Conservation (phyloP, 1,284 basidiomycete genomes). For the Grifola frondosa region DNA sequence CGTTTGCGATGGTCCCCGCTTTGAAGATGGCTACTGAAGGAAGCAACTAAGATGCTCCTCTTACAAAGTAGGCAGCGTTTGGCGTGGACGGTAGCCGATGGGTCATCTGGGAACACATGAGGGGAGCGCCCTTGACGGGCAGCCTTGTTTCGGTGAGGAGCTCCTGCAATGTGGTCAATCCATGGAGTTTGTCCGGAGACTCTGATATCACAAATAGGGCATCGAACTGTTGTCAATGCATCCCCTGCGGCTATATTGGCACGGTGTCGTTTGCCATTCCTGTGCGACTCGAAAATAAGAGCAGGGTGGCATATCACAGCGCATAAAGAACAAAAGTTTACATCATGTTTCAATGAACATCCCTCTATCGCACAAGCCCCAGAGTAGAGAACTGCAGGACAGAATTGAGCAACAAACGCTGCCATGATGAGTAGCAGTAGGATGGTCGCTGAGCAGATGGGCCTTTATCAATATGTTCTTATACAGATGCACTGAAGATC, state of each 20-base stretch:
- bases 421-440: slow-evolving; percentile 9
- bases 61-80: slow-evolving; percentile 3
- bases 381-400: slow-evolving; percentile 12
- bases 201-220: slow-evolving; percentile 8
- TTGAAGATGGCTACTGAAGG: background rate
- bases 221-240: background rate
- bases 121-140: background rate
- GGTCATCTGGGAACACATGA: slow-evolving; percentile 4
- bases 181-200: background rate
- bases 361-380: slow-evolving; percentile 6
- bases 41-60: background rate
- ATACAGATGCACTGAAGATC: too few species aligned
- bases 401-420: slow-evolving; percentile 3
- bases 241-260: background rate
- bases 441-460: too few species aligned
- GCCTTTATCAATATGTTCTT: too few species aligned
- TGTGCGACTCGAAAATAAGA: slow-evolving; percentile 8
- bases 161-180: slow-evolving; percentile 5
- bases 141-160: slow-evolving; percentile 3
- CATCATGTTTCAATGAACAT: slow-evolving; percentile 16
- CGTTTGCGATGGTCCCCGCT: slow-evolving; percentile 6
- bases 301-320: slow-evolving; percentile 15
- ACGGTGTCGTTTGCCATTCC: slow-evolving; percentile 5
- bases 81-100: slow-evolving; percentile 1
- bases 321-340: slow-evolving; percentile 16